These are phyloP conservation scores for Trichoderma orchidacearum DNA, from an alignment of 495 filamentous ascomycete species.

Conservation along the genomic window DNA sequence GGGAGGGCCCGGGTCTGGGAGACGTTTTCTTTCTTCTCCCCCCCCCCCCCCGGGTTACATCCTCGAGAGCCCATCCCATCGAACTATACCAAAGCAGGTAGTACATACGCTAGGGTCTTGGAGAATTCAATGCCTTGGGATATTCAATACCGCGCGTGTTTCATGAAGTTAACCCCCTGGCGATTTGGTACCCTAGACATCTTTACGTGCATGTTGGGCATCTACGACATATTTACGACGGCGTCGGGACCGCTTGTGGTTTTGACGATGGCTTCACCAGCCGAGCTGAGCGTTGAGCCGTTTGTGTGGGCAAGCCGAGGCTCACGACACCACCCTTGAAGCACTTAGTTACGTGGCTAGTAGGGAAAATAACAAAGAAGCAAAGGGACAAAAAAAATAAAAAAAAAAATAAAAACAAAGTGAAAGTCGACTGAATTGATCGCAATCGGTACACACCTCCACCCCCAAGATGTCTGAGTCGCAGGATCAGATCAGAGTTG, in stretches of 20 bases:
- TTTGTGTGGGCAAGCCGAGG: too few species aligned
- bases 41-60: too few species aligned
- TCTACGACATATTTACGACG: background rate
- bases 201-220: background rate
- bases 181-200: too few species aligned
- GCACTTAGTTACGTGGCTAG: too few species aligned
- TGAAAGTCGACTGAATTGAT: too few species aligned
- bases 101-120: background rate
- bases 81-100: background rate
- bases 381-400: too few species aligned
- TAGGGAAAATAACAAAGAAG: too few species aligned
- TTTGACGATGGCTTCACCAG: too few species aligned
- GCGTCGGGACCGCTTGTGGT: background rate
- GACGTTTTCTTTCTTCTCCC: background rate
- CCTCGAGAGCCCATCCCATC: background rate
- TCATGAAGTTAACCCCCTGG: too few species aligned
- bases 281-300: background rate
- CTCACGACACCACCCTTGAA: too few species aligned
- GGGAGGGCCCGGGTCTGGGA: too few species aligned
- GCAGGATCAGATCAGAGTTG: background rate
- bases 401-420: background rate
- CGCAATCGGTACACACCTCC: background rate
- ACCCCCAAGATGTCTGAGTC: background rate
- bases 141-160: too few species aligned
- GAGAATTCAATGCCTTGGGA: background rate